phyloP scores from a whole-genome alignment of 2,329 filamentous ascomycete genomes.

The Xylariaceae sp. region DNA sequence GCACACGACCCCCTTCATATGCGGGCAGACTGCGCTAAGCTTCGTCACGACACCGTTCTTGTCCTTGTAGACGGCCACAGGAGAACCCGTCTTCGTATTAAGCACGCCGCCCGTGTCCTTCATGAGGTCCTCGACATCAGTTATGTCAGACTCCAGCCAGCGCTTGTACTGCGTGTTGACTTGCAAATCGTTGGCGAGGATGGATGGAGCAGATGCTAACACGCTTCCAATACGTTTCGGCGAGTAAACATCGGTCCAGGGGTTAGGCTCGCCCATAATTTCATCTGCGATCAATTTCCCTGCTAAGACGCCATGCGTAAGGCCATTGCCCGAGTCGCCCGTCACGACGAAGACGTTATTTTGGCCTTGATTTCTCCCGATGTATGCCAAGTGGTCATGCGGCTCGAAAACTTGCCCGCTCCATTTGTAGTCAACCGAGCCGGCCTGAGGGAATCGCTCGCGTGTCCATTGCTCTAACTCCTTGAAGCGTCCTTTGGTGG shows the following conservation, averaged over 20 bases:
- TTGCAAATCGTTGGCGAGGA: conserved; percentile 49
- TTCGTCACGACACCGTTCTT: conserved; percentile 46
- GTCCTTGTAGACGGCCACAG: conserved; percentile 54
- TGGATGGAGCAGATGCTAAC: conserved; percentile 39
- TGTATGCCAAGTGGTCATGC: conserved; percentile 51
- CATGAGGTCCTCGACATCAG: conserved; percentile 45
- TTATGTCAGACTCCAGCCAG: conserved; percentile 48
- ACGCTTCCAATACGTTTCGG: conserved; percentile 45
- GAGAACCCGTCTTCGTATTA: conserved; percentile 43
- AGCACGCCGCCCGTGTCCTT: conserved; percentile 49
- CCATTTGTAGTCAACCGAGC: conserved; percentile 51
- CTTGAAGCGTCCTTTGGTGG: conserved; percentile 41
- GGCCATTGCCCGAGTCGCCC: conserved; percentile 54
- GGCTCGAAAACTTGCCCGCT: conserved; percentile 56
- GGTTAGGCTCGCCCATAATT: conserved; percentile 46
- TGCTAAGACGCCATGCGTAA: conserved; percentile 52
- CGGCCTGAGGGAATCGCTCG: conserved; percentile 48
- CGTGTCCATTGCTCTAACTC: conserved; percentile 52
- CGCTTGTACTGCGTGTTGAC: conserved; percentile 56
- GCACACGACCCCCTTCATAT: conserved; percentile 52
- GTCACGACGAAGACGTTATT: conserved; percentile 52
- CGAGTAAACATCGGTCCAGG: conserved; percentile 47
- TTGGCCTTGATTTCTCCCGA: conserved; percentile 50
- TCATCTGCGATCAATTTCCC: conserved; percentile 46
- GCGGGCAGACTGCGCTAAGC: conserved; percentile 53